A percentile compares a stretch with the other conserved stretches of the same genome.
Conservation (phyloP, 139 green algal species). For the Bryopsis sp. region DNA sequence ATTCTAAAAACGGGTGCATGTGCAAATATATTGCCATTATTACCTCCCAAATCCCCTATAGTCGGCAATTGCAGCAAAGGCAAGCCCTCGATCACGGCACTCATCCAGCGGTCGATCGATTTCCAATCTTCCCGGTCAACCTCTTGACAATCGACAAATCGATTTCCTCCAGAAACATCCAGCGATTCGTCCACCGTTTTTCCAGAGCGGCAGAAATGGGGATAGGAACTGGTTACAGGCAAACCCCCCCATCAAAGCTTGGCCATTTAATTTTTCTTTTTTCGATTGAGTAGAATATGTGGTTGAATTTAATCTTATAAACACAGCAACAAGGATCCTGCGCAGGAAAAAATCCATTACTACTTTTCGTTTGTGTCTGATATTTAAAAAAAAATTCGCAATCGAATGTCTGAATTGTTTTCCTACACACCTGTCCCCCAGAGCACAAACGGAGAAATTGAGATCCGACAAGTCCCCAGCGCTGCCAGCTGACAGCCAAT, state of each 20-base stretch:
- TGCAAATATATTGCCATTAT: neutral
- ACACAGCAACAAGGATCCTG: no score
- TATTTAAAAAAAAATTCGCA: neutral
- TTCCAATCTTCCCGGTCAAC: constrained; percentile 77
- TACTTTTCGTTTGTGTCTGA: neutral
- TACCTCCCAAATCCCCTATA: constrained; percentile 31
- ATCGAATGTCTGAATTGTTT: no score
- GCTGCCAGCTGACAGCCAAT: constrained; percentile 55
- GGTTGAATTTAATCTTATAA: no score
- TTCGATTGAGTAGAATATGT: no score
- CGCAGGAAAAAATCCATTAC: no score
- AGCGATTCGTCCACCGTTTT: constrained; percentile 57
- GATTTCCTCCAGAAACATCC: constrained; percentile 31
- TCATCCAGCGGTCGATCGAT: constrained; percentile 63
- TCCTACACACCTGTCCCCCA: constrained; percentile 65
- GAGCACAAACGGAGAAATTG: constrained; percentile 59
- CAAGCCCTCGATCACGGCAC: constrained; percentile 33
- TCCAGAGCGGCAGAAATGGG: constrained; percentile 77
- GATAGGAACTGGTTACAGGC: constrained; percentile 53
- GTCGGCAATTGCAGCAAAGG: constrained; percentile 34
- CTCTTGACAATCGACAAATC: constrained; percentile 40
- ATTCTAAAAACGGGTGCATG: no score
- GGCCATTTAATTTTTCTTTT: no score
- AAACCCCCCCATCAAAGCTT: neutral
- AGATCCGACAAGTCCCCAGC: constrained; percentile 32